A percentile compares a stretch with the other conserved stretches of the same genome.
Evolutionary conservation across 257 asterid genomes (phyloP).

Genomic region (Solanum piurae): DNA sequence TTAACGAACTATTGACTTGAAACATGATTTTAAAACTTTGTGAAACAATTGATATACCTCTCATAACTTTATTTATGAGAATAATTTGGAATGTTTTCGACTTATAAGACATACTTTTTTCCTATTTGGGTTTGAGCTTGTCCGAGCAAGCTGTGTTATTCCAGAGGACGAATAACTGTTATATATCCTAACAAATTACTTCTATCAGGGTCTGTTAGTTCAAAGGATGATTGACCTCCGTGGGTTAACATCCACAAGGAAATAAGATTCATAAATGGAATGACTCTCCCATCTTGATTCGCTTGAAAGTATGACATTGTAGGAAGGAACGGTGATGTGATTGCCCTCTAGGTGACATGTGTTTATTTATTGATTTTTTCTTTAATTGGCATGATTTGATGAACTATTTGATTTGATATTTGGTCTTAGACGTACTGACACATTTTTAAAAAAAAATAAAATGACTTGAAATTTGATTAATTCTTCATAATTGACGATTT

Average conservation of each 20-base stretch:
- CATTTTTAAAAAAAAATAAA: too few species aligned
- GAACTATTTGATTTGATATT: background rate
- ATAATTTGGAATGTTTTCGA: background rate
- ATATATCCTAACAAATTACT: background rate
- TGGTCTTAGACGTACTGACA: background rate
- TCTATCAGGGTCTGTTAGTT: background rate
- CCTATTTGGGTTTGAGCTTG: background rate
- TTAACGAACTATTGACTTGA: background rate
- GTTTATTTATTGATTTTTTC: background rate
- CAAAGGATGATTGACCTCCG: background rate
- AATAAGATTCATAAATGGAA: background rate
- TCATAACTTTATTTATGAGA: background rate
- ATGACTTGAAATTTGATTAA: background rate
- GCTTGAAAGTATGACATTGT: background rate
- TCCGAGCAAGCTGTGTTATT: background rate
- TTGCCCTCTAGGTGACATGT: background rate
- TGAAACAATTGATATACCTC: background rate
- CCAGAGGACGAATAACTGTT: background rate
- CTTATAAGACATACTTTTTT: background rate
- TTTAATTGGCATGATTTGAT: background rate
- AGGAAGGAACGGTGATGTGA: background rate
- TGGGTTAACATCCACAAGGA: background rate
- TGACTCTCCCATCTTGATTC: background rate
- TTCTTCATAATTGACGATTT: background rate
- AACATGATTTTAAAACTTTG: background rate